Evolutionary conservation across 495 filamentous ascomycete species (phyloP), one percentile per base, ranked within the genome.

Genomic region (Aeminium ludgeri): DNA sequence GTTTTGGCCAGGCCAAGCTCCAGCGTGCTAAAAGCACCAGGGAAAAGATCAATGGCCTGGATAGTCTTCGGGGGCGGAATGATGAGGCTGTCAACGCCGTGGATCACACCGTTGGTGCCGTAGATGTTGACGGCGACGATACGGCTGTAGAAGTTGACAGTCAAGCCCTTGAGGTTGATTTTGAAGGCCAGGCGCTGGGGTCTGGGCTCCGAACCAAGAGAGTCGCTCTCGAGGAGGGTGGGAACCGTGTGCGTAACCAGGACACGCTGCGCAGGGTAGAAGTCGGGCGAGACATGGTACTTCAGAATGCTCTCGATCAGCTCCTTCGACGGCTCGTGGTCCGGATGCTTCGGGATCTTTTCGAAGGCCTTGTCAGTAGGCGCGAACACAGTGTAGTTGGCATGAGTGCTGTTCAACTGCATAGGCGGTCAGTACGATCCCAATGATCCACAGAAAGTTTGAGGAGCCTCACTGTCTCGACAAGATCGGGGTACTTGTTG

Each of bases 371-470:
- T 58, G 57, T 93, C 76, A 2, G 72, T 75, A 1, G 85, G 83
- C 16, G 81, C 78, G 49, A 95, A 89, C 45, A 86, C 55, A 3
- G 86, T 92, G 53, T 76, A 68, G 51, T 89, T 86, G 13, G 67
- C 58, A 17, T 65, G 52, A 8, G 75, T 84, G 48, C 72, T 67
- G 50, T 86, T 80, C 33, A 95, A 25, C 23, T 25, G 23, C 4
- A 25, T 8, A 4, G 23, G 72, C 8, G 8, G 23, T 25, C 8
- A 25, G 23, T 25, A 8, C n/a, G n/a, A n/a, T n/a, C n/a, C n/a
- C n/a, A n/a, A n/a, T n/a, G n/a, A n/a, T n/a, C n/a, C n/a, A n/a
- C n/a, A n/a, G n/a, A 25, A 8, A 25, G 4, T 25, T 3, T 4
- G 23, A 25, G 23, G 23, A 25, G 8, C 23, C n/a, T 25, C 8